phyloP scores from a whole-genome alignment of 257 asterid genomes.

The Fraxinus cuspidata region DNA sequence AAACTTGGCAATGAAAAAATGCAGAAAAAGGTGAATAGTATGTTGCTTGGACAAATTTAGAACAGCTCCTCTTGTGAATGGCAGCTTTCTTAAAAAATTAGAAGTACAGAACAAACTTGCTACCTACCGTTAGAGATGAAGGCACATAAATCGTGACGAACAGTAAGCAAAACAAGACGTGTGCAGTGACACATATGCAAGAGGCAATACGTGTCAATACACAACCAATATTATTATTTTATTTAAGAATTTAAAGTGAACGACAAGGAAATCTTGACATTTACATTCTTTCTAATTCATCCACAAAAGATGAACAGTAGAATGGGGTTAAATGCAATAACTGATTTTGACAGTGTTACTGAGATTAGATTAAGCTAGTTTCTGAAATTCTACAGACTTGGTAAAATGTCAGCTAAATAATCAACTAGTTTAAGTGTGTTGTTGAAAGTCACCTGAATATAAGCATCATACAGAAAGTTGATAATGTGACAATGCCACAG shows the following conservation, averaged over 20 bases:
- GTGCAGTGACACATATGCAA: neutral
- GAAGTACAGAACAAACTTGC: constrained; percentile 12
- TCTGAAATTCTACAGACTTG: neutral
- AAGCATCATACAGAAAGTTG: neutral
- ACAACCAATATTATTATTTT: neutral
- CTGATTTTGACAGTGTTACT: neutral
- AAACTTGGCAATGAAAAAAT: constrained; percentile 19
- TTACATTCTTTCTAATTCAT: neutral
- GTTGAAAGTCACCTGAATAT: neutral
- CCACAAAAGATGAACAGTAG: neutral
- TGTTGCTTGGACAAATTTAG: constrained; percentile 8
- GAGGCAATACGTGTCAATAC: neutral
- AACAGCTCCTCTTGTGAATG: constrained; percentile 26
- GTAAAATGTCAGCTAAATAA: neutral
- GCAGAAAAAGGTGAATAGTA: constrained; percentile 16
- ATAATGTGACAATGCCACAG: neutral
- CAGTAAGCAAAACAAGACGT: constrained; percentile 27
- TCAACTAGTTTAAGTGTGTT: neutral
- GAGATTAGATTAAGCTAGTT: neutral
- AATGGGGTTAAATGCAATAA: neutral
- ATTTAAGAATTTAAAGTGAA: neutral
- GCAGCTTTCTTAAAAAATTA: constrained; percentile 19
- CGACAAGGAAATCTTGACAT: neutral
- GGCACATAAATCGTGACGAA: constrained; percentile 17
- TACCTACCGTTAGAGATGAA: constrained; percentile 8